Conservation (phyloP, 108 stramenopile genomes). For the Mediolabrus comicus region DNA sequence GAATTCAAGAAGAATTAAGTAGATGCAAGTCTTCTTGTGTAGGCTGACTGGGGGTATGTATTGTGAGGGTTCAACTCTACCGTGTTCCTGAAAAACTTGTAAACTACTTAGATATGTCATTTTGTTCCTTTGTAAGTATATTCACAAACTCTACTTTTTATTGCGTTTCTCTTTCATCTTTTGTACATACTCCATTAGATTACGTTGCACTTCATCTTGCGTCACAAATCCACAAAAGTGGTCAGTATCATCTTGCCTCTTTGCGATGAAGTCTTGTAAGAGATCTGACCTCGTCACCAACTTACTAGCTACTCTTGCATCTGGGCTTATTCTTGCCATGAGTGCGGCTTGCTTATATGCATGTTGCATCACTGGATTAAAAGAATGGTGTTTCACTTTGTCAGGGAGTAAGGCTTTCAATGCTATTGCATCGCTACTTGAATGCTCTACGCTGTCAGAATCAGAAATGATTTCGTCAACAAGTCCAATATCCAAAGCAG, state of each 20-base stretch:
- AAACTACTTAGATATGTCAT: not conserved
- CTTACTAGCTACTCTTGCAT: conserved; percentile 67
- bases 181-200: conserved; percentile 58
- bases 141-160: conserved; percentile 1
- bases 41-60: not conserved
- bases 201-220: conserved; percentile 62
- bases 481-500: conserved; percentile 65
- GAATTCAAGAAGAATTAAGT: conserved; percentile 30
- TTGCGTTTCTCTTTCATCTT: conserved; percentile 49
- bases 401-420: conserved; percentile 27
- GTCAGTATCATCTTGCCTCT: conserved; percentile 61
- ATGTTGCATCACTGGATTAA: conserved; percentile 27
- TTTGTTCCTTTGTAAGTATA: conserved; percentile 3
- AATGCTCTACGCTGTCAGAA: conserved; percentile 6
- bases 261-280: conserved; percentile 45
- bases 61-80: not conserved
- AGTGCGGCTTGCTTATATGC: conserved; percentile 39
- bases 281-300: conserved; percentile 48
- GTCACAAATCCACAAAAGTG: conserved; percentile 66
- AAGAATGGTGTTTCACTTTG: conserved; percentile 18
- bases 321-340: conserved; percentile 58
- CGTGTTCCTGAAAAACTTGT: not conserved
- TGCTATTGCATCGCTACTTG: not conserved
- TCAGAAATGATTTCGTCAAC: conserved; percentile 69
- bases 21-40: not conserved